phyloP scores from a whole-genome alignment of 306 rosid species.

The Herpetospermum pedunculosum region DNA sequence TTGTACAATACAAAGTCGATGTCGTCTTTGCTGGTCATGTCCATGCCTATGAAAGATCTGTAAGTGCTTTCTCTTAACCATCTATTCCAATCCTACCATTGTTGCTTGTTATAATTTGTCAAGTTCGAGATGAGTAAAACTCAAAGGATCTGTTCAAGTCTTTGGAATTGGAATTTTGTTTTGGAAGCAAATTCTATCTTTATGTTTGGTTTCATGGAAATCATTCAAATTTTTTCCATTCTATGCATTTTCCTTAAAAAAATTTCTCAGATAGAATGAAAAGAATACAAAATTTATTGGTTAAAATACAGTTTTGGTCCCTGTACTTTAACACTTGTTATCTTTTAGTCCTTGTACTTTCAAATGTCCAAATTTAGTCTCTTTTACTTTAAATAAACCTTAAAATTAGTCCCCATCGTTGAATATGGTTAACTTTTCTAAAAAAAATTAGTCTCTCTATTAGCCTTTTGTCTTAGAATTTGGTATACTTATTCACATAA shows the following conservation, averaged over 20 bases:
- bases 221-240: not conserved
- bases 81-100: not conserved
- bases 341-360: too few relatives aligned
- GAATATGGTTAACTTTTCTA: too few relatives aligned
- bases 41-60: constrained; percentile 87
- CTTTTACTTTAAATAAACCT: too few relatives aligned
- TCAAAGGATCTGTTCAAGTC: not conserved
- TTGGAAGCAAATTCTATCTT: not conserved
- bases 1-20: constrained; percentile 66
- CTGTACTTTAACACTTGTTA: too few relatives aligned
- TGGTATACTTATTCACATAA: too few relatives aligned
- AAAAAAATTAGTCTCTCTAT: too few relatives aligned
- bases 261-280: not conserved
- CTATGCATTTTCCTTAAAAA: not conserved
- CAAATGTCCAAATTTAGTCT: too few relatives aligned
- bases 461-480: too few relatives aligned
- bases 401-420: too few relatives aligned
- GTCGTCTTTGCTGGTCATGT: constrained; percentile 84
- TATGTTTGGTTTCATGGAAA: not conserved
- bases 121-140: not conserved
- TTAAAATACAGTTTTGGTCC: too few relatives aligned
- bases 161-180: not conserved
- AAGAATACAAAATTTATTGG: not conserved
- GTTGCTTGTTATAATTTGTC: not conserved
- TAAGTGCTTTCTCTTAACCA: constrained; percentile 18